phyloP scores from a whole-genome alignment of 305 asterid species.

The Rubia tinctorum region DNA sequence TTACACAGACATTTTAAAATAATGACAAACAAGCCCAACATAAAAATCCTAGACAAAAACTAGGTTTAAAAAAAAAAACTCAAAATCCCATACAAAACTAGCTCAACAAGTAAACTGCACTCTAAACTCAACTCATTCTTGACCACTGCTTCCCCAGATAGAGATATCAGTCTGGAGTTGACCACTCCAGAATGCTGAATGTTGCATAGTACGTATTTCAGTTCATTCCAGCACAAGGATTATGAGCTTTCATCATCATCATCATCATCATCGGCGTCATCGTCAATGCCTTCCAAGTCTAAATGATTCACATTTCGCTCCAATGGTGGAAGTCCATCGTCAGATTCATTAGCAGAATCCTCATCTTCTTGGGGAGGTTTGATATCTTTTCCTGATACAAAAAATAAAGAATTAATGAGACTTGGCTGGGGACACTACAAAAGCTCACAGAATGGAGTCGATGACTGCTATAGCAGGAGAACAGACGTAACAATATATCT shows the following conservation, averaged over 20 bases:
- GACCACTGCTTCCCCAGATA: neutral
- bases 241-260: neutral
- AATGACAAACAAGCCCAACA: too few species aligned
- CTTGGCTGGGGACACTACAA: neutral
- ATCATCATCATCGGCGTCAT: slow-evolving; percentile 43
- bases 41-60: too few species aligned
- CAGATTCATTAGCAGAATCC: slow-evolving; percentile 49
- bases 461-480: neutral
- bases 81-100: neutral
- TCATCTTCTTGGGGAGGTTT: slow-evolving; percentile 33
- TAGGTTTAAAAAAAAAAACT: neutral
- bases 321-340: slow-evolving; percentile 91
- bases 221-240: neutral
- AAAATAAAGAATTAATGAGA: slow-evolving; percentile 7
- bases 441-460: neutral
- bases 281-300: slow-evolving; percentile 48
- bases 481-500: neutral
- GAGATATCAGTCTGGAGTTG: neutral
- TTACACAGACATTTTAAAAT: too few species aligned
- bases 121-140: neutral
- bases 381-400: slow-evolving; percentile 39
- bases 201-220: neutral
- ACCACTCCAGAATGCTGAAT: neutral
- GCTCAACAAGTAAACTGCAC: neutral
- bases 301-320: slow-evolving; percentile 85